Evolutionary conservation across 2,329 filamentous ascomycete genomes (phyloP).

Genomic region (Ophiocordyceps sinensis): DNA sequence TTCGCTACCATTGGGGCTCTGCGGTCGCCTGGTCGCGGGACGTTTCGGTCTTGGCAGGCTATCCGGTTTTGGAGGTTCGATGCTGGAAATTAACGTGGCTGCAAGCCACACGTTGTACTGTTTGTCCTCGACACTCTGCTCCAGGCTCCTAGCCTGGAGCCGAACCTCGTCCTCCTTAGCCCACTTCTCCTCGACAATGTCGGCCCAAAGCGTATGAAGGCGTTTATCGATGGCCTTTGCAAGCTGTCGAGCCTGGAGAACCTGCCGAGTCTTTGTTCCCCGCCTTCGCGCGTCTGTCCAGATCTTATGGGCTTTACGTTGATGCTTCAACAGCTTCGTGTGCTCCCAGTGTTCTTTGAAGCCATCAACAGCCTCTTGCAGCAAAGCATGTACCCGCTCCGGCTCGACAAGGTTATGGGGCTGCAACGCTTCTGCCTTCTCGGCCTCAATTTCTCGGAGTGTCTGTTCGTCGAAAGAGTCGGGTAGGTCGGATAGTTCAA

Average conservation of each 20-base stretch:
- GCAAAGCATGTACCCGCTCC: conserved; percentile 33
- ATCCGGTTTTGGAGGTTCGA: conserved; percentile 22
- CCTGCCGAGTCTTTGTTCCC: conserved; percentile 19
- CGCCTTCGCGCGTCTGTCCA: conserved; percentile 44
- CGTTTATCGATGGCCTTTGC: conserved; percentile 32
- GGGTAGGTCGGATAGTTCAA: conserved; percentile 23
- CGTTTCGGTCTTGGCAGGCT: conserved; percentile 7
- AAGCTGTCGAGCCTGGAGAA: conserved; percentile 26
- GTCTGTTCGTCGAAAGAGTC: conserved; percentile 36
- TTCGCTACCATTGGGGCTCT: conserved; percentile 26
- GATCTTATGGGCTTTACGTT: conserved; percentile 40
- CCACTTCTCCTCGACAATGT: conserved; percentile 41
- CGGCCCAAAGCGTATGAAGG: conserved; percentile 37
- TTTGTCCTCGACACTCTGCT: conserved; percentile 49
- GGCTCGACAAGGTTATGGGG: conserved; percentile 16
- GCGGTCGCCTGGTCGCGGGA: conserved; percentile 1
- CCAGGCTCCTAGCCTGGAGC: conserved; percentile 42
- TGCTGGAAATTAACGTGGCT: conserved; percentile 26
- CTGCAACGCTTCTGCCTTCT: conserved; percentile 9
- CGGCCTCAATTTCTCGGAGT: conserved; percentile 43
- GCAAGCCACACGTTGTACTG: conserved; percentile 37
- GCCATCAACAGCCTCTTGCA: conserved; percentile 38
- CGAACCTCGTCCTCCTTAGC: conserved; percentile 34
- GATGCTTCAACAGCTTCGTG: conserved; percentile 39
- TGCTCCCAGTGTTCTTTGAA: conserved; percentile 41